A percentile compares a stretch with the other conserved stretches of the same genome.
phyloP scores from a whole-genome alignment of 2,329 filamentous ascomycete genomes.

The Xylariaceae sp. region DNA sequence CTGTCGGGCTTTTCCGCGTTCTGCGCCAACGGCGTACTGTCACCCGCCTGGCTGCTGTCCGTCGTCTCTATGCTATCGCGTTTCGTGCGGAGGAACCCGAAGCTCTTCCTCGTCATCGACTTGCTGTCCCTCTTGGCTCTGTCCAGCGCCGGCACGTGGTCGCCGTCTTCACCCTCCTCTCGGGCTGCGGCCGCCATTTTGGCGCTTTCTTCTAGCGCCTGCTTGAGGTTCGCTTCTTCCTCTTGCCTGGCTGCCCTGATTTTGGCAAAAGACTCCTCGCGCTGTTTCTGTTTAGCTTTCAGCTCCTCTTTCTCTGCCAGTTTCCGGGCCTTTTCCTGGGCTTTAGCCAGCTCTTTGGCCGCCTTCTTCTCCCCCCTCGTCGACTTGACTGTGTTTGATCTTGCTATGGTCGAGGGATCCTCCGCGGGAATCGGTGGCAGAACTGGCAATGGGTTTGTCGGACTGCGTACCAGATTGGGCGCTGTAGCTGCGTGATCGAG shows the following conservation, averaged over 20 bases:
- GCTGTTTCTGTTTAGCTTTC: conserved; percentile 45
- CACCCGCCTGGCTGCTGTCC: conserved; percentile 30
- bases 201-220: conserved; percentile 56
- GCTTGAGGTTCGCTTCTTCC: conserved; percentile 55
- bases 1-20: conserved; percentile 37
- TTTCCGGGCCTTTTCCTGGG: conserved; percentile 38
- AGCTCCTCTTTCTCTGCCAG: conserved; percentile 45
- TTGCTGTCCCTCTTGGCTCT: conserved; percentile 71
- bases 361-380: conserved; percentile 70
- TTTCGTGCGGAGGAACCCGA: conserved; percentile 58
- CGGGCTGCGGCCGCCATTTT: conserved; percentile 56
- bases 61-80: conserved; percentile 34
- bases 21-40: conserved; percentile 24
- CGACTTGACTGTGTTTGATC: conserved; percentile 30
- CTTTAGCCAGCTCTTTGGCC: conserved; percentile 32
- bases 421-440: conserved; percentile 14
- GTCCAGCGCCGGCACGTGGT: conserved; percentile 45
- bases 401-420: conserved; percentile 15
- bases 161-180: conserved; percentile 42
- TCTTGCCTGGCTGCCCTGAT: conserved; percentile 39
- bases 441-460: conserved; percentile 29
- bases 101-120: conserved; percentile 74
- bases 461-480: conserved; percentile 36
- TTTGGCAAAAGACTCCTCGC: conserved; percentile 36
- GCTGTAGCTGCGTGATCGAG: conserved; percentile 68